These are phyloP conservation scores for Xeromyces bisporus DNA, from an alignment of 495 filamentous ascomycete species.

Conservation along the genomic window DNA sequence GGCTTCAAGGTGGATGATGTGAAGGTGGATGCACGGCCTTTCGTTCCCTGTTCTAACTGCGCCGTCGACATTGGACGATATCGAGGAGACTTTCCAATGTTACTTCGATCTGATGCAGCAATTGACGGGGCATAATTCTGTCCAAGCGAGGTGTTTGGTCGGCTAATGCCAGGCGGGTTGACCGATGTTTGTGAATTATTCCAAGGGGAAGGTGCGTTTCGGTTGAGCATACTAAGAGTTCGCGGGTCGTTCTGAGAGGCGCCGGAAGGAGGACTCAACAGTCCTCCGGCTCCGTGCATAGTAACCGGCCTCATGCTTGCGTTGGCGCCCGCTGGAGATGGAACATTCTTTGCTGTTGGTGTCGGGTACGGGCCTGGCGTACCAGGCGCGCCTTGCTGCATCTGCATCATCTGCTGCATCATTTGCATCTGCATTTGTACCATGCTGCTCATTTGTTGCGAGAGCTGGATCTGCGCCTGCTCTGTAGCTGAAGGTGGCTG, in stretches of 20 bases:
- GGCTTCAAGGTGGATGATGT: conserved; percentile 33
- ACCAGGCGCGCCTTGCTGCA: conserved; percentile 27
- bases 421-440: conserved; percentile 90
- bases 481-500: conserved; percentile 37
- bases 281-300: conserved; percentile 18
- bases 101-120: conserved; percentile 87
- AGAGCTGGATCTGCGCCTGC: conserved; percentile 67
- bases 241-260: conserved; percentile 26
- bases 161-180: conserved; percentile 13
- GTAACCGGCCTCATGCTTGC: conserved; percentile 24
- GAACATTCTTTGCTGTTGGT: neutral
- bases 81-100: conserved; percentile 73
- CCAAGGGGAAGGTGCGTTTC: conserved; percentile 42
- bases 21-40: conserved; percentile 27
- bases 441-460: conserved; percentile 74
- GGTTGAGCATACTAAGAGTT: conserved; percentile 71
- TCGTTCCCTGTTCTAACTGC: conserved; percentile 15
- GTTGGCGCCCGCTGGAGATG: conserved; percentile 8
- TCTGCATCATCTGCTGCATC: conserved; percentile 63
- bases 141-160: conserved; percentile 15
- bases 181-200: conserved; percentile 18
- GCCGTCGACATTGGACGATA: conserved; percentile 71
- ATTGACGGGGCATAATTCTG: conserved; percentile 55
- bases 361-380: neutral
- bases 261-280: conserved; percentile 6